These are phyloP conservation scores for Eimeria maxima DNA, from an alignment of 169 alveolate genomes.

Conservation along the genomic window DNA sequence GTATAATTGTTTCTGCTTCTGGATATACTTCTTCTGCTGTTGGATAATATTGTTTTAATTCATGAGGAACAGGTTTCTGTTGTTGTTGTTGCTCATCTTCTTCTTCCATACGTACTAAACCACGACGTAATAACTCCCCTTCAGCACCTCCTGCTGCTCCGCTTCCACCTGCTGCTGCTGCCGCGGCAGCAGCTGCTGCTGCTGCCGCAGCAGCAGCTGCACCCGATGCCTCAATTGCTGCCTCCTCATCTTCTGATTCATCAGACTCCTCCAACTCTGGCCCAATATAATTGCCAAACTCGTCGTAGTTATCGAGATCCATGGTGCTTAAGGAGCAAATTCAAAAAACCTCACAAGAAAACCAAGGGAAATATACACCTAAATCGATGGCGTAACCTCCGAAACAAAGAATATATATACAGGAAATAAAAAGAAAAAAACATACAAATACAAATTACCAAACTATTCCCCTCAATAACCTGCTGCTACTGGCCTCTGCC, in stretches of 20 bases:
- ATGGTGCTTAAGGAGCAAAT: background rate
- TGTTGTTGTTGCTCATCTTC: constrained; percentile 86
- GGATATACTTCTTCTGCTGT: constrained; percentile 96
- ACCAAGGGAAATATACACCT: background rate
- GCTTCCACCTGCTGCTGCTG: constrained; percentile 51
- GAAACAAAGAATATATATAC: background rate
- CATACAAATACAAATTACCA: too few relatives aligned
- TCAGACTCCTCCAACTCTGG: constrained; percentile 90
- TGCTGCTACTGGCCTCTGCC: too few relatives aligned
- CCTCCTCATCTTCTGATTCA: constrained; percentile 91
- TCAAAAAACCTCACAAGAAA: background rate
- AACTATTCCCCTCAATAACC: too few relatives aligned
- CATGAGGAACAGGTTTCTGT: constrained; percentile 93
- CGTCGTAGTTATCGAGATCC: constrained; percentile 95
- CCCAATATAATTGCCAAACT: constrained; percentile 99
- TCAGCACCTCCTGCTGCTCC: constrained; percentile 35
- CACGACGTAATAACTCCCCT: constrained; percentile 78
- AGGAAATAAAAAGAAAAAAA: background rate
- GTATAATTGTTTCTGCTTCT: constrained; percentile 93
- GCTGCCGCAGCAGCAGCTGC: constrained; percentile 83
- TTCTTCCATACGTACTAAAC: constrained; percentile 87
- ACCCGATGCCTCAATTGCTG: constrained; percentile 84
- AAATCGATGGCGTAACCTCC: background rate
- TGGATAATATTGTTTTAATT: constrained; percentile 97
- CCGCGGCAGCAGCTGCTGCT: constrained; percentile 77